Evolutionary conservation across 139 green algal species (phyloP).

Genomic region (Coelastrella sp.): DNA sequence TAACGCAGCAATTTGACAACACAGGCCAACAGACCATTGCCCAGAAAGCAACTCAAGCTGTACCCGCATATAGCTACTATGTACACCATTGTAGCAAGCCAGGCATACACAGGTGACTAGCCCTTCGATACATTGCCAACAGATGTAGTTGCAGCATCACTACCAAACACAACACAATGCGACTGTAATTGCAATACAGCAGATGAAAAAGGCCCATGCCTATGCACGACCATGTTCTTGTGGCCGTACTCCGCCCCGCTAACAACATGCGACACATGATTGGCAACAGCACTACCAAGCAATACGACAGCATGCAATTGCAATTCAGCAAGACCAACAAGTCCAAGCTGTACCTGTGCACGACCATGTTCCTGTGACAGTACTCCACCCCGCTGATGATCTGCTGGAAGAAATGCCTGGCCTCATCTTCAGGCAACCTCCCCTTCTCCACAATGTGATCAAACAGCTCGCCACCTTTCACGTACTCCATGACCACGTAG

Average conservation of each 20-base stretch:
- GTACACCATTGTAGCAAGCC: too few relatives aligned
- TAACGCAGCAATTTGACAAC: neutral
- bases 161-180: neutral
- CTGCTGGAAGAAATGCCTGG: constrained; percentile 99
- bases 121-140: too few relatives aligned
- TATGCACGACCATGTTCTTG: constrained; percentile 96
- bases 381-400: constrained; percentile 98
- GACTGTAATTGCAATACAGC: too few relatives aligned
- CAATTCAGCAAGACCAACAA: too few relatives aligned
- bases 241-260: constrained; percentile 96
- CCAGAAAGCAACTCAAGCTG: neutral
- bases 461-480: constrained; percentile 98
- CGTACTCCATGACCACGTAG: constrained; percentile 99
- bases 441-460: constrained; percentile 99
- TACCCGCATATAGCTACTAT: too few relatives aligned
- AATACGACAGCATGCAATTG: neutral
- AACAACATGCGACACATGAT: neutral
- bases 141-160: neutral
- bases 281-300: neutral
- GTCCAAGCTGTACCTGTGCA: constrained; percentile 64
- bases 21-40: neutral
- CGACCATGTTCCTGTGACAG: constrained; percentile 98
- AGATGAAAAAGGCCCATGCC: constrained; percentile 8
- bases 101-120: too few relatives aligned
- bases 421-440: constrained; percentile 96